Evolutionary conservation across 2,329 filamentous ascomycete species (phyloP), one percentile per base, ranked within the genome.

Genomic region (Cladosporium sp.): DNA sequence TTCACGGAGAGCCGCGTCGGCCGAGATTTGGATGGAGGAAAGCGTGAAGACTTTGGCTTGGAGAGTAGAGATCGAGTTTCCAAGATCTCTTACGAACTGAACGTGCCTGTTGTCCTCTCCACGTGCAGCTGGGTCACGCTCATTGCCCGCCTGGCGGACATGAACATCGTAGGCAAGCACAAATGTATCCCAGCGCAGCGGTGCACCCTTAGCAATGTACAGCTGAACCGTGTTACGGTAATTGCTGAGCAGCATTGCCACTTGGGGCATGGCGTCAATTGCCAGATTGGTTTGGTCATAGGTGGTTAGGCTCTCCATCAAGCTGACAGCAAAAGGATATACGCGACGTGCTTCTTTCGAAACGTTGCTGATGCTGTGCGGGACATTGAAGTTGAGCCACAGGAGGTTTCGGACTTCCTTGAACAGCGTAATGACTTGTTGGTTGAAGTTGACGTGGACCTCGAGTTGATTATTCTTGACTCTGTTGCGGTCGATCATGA

Each of bases 291-390:
- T 96, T 69, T 97, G 92, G 2, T 89, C 81, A 56, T 95, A 85
- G 0, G 90, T 97, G 52, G 91, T 82, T n/a, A 97, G 89, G 62
- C 90, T 97, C 71, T 99, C 93, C 90, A 98, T 98, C 58, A 99
- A 73, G 64, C 91, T 97, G 57, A 98, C 91, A 19, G 94, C 93
- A 63, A 94, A 98, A 0, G 93, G 93, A 61, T 99, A 99, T 3
- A 98, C 93, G 47, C 93, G 83, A 71, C 96, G 95, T n/a, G 93
- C 94, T 67, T 98, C 93, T 69, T 97, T 98, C 1, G 94, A 95
- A 48, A 95, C 89, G 56, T 89, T 97, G 69, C 86, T 94, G 63
- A 98, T 89, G 12, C 88, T 84, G 68, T 98, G 93, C 7, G 94
- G 94, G 19, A 98, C 88, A 50, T 88, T 85, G 67, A 90, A 98